A percentile compares a stretch with the other conserved stretches of the same genome.
Evolutionary conservation across 1,284 basidiomycete species (phyloP).

Genomic region (Inonotus hispidus): DNA sequence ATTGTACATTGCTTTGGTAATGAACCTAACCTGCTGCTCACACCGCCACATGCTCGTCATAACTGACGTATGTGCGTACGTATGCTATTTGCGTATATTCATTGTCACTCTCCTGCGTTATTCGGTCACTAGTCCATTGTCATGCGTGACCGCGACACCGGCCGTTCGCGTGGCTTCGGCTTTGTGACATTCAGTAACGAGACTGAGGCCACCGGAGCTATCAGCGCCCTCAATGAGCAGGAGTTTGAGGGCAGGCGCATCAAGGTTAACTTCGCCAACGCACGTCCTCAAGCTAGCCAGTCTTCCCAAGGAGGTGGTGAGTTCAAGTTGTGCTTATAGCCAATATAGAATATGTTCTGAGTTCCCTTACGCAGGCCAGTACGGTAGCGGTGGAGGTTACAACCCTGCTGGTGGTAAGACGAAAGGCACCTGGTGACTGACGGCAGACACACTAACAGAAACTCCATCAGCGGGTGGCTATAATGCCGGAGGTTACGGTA

Average conservation of each 20-base stretch:
- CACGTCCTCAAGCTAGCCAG: constrained; percentile 56
- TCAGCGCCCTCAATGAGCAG: constrained; percentile 78
- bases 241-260: constrained; percentile 93
- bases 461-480: constrained; percentile 4
- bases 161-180: constrained; percentile 93
- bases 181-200: constrained; percentile 76
- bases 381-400: constrained; percentile 18
- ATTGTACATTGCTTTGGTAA: neutral
- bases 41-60: constrained; percentile 5
- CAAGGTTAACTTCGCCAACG: constrained; percentile 93
- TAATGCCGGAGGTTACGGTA: constrained; percentile 19
- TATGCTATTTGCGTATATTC: neutral
- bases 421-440: neutral
- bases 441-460: neutral
- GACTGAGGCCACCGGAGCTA: constrained; percentile 77
- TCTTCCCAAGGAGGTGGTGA: constrained; percentile 37
- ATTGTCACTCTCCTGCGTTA: neutral
- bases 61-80: neutral
- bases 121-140: constrained; percentile 68
- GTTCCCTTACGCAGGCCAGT: neutral
- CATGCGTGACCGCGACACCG: constrained; percentile 97
- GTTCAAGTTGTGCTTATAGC: neutral
- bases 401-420: constrained; percentile 3
- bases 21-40: neutral
- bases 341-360: neutral